Percentiles rank a stretch among this genome's conserved stretches.
These are phyloP conservation scores for Davidsoniella australis DNA, from an alignment of 2,329 filamentous ascomycete species.

Conservation along the genomic window DNA sequence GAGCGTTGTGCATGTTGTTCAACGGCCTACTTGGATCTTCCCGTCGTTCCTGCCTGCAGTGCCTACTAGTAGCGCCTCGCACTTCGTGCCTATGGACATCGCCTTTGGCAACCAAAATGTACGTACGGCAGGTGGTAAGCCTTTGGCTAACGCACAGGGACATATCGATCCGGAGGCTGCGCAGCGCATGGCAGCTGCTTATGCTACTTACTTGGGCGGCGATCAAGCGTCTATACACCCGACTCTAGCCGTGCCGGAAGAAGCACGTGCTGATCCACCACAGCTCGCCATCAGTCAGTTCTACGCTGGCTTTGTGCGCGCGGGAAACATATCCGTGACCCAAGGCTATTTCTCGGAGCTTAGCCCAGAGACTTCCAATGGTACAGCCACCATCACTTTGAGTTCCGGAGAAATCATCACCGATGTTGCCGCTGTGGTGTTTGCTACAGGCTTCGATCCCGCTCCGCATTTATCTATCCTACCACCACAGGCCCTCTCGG, in stretches of 20 bases:
- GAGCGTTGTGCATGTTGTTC: constrained; percentile 49
- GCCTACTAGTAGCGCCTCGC: constrained; percentile 13
- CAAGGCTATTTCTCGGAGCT: constrained; percentile 27
- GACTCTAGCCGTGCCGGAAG: constrained; percentile 19
- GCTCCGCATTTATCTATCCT: constrained; percentile 48
- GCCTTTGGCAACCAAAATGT: constrained; percentile 52
- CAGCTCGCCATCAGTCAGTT: constrained; percentile 54
- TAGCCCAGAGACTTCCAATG: constrained; percentile 18
- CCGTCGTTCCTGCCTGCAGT: constrained; percentile 38
- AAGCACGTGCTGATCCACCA: constrained; percentile 33
- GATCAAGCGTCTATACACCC: constrained; percentile 32
- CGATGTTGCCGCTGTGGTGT: constrained; percentile 48
- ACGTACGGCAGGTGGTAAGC: constrained; percentile 27
- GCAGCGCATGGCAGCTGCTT: constrained; percentile 36
- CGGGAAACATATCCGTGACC: constrained; percentile 36
- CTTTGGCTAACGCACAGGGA: constrained; percentile 46
- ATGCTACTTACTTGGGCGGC: constrained; percentile 2
- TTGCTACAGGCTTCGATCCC: constrained; percentile 61
- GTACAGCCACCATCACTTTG: constrained; percentile 20
- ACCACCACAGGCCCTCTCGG: constrained; percentile 33
- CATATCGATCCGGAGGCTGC: constrained; percentile 29
- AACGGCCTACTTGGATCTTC: constrained; percentile 56
- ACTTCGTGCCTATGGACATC: constrained; percentile 58
- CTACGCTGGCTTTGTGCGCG: constrained; percentile 58
- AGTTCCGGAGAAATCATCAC: constrained; percentile 23